Conservation (phyloP, 2,329 filamentous ascomycete species). For the Clonostachys sp. region DNA sequence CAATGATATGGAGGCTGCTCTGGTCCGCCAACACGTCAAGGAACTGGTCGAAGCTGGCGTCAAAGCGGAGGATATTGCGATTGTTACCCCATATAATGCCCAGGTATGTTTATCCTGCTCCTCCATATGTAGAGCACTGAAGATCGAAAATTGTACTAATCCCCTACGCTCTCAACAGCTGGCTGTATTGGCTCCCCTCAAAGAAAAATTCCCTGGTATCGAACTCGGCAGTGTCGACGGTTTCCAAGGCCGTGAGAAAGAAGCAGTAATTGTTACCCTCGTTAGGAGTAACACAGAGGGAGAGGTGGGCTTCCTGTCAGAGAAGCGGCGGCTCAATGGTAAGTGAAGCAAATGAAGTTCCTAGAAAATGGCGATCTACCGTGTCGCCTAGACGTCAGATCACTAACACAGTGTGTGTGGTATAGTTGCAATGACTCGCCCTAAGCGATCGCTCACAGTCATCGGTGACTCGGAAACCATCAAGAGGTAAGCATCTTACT, state of each 20-base stretch:
- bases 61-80: conserved; percentile 77
- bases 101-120: conserved; percentile 48
- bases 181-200: conserved; percentile 72
- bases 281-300: conserved; percentile 83
- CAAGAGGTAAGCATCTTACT: conserved; percentile 60
- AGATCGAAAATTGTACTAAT: not conserved
- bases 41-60: conserved; percentile 77
- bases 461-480: conserved; percentile 95
- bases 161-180: conserved; percentile 42
- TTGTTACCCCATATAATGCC: conserved; percentile 95
- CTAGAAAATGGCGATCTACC: too few relatives aligned
- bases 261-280: conserved; percentile 89
- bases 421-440: conserved; percentile 97
- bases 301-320: conserved; percentile 89
- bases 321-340: conserved; percentile 92
- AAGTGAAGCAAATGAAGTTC: conserved; percentile 22
- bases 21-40: conserved; percentile 75
- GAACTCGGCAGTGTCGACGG: conserved; percentile 97
- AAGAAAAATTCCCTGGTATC: conserved; percentile 75
- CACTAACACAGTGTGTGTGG: not conserved
- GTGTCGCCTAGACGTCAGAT: too few relatives aligned
- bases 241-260: conserved; percentile 96
- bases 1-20: conserved; percentile 82
- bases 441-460: conserved; percentile 83
- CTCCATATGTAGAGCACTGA: not conserved